A percentile compares a stretch with the other conserved stretches of the same genome.
Conservation (phyloP, 2,329 filamentous ascomycete genomes). For the Fusarium heterosporum region DNA sequence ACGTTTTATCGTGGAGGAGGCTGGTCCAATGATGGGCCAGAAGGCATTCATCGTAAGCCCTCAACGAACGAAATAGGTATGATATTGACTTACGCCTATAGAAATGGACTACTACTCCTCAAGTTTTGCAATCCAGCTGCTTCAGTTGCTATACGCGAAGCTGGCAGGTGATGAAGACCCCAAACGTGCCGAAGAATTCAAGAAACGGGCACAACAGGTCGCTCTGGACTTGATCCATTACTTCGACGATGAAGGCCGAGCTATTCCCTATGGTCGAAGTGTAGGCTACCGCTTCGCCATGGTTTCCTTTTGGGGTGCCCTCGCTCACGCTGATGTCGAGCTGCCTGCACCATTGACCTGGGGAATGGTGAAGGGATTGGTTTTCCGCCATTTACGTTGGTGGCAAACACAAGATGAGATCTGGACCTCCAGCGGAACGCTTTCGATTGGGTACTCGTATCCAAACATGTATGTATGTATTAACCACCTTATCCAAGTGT, state of each 20-base stretch:
- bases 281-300: conserved; percentile 87
- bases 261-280: conserved; percentile 81
- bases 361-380: conserved; percentile 82
- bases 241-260: conserved; percentile 76
- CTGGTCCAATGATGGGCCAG: conserved; percentile 85
- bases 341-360: conserved; percentile 78
- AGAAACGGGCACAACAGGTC: conserved; percentile 72
- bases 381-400: conserved; percentile 80
- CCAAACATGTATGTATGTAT: conserved; percentile 76
- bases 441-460: conserved; percentile 82
- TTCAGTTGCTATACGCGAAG: conserved; percentile 82
- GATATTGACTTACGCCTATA: conserved; percentile 41
- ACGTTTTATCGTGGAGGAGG: conserved; percentile 85
- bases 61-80: background rate
- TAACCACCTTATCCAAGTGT: background rate
- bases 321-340: conserved; percentile 81
- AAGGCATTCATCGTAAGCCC: conserved; percentile 73
- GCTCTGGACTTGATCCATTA: conserved; percentile 81
- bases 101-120: conserved; percentile 89
- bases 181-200: conserved; percentile 75
- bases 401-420: conserved; percentile 82
- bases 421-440: conserved; percentile 78
- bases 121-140: conserved; percentile 83
- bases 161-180: conserved; percentile 75
- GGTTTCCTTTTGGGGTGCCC: conserved; percentile 84